Conservation (phyloP, 1,284 basidiomycete genomes). For the Gymnopus androsaceus region DNA sequence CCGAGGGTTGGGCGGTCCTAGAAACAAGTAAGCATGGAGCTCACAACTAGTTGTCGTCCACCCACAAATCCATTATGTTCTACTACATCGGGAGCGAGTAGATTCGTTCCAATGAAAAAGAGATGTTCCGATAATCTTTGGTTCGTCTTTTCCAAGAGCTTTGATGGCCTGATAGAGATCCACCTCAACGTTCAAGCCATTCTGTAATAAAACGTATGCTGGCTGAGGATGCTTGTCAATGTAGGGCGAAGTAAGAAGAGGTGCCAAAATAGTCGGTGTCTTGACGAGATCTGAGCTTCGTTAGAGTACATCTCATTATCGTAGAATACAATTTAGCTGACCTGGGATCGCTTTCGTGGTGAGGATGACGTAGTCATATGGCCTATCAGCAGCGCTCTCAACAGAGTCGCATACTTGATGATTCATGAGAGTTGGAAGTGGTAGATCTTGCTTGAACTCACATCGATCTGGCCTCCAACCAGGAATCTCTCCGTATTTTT, state of each 20-base stretch:
- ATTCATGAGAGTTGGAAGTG: constrained; percentile 29
- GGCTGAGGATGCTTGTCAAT: constrained; percentile 14
- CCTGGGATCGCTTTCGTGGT: constrained; percentile 18
- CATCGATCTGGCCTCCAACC: constrained; percentile 22
- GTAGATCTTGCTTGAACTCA: constrained; percentile 38
- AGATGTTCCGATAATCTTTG: constrained; percentile 29
- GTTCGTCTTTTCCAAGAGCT: constrained; percentile 2
- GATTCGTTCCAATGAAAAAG: constrained; percentile 27
- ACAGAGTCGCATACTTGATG: constrained; percentile 24
- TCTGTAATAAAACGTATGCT: constrained; percentile 18
- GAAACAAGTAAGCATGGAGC: constrained; percentile 54
- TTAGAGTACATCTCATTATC: too few species aligned
- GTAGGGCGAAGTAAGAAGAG: constrained; percentile 16
- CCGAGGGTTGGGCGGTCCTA: constrained; percentile 52
- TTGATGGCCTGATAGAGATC: constrained; percentile 18
- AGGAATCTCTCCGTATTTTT: constrained; percentile 17
- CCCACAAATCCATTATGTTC: constrained; percentile 16
- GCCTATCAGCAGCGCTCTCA: constrained; percentile 17
- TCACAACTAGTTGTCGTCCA: constrained; percentile 50
- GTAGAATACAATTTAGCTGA: too few species aligned
- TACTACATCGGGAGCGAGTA: constrained; percentile 16
- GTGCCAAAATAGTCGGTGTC: constrained; percentile 14
- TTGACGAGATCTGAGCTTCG: constrained; percentile 17
- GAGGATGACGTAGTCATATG: constrained; percentile 18
- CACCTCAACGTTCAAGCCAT: constrained; percentile 18